Percentiles rank a stretch among this genome's conserved stretches.
Conservation (phyloP, 2,329 filamentous ascomycete species). For the Fusarium circinatum region DNA sequence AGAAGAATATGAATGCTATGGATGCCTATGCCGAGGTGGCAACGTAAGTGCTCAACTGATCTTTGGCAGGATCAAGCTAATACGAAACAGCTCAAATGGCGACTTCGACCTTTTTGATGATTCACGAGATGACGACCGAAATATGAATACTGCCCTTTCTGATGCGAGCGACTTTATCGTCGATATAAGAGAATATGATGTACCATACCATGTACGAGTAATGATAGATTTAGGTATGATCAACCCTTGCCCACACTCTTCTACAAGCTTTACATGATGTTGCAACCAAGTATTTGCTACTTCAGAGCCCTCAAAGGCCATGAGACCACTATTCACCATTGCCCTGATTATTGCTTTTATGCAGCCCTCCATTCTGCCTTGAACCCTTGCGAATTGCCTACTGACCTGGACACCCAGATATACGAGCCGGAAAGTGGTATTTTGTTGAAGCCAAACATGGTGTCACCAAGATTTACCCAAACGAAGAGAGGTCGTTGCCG, state of each 20-base stretch:
- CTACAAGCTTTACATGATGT: constrained; percentile 74
- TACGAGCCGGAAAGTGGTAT: constrained; percentile 97
- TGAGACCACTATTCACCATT: constrained; percentile 95
- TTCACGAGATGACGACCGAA: constrained; percentile 80
- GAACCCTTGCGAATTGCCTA: not conserved
- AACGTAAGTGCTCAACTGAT: constrained; percentile 65
- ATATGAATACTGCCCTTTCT: constrained; percentile 77
- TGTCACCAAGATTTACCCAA: constrained; percentile 80
- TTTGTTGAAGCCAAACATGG: constrained; percentile 95
- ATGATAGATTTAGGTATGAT: constrained; percentile 86
- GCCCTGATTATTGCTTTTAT: constrained; percentile 71
- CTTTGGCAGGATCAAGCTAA: constrained; percentile 20
- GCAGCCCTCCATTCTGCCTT: not conserved
- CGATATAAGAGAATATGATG: constrained; percentile 99
- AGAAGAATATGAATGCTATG: constrained; percentile 95
- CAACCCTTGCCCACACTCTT: not conserved
- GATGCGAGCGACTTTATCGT: constrained; percentile 98
- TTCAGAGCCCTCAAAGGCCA: constrained; percentile 94
- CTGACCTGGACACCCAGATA: constrained; percentile 67
- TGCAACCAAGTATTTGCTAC: constrained; percentile 99
- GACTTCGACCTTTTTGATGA: constrained; percentile 97
- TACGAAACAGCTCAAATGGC: constrained; percentile 67
- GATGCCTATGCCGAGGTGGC: constrained; percentile 98
- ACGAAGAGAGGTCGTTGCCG: constrained; percentile 87
- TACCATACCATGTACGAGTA: constrained; percentile 98